Evolutionary conservation across 1,284 basidiomycete species (phyloP), one percentile per base, ranked within the genome.

Genomic region (Cutaneotrichosporon cutaneum): DNA sequence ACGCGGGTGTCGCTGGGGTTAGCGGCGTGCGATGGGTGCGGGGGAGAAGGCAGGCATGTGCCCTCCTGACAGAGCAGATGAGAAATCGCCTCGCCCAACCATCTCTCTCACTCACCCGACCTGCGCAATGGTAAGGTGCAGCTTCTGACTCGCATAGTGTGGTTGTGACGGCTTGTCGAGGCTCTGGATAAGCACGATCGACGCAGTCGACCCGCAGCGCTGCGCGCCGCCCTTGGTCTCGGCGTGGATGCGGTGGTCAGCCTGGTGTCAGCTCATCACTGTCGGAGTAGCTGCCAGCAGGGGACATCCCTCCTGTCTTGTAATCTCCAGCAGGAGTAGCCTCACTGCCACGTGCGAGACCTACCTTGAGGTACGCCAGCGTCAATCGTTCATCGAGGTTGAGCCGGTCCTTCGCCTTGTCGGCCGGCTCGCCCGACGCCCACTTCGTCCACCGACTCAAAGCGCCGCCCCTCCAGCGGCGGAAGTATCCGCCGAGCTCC

Each of bases 61-160:
- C n/a, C n/a, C n/a, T n/a, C n/a, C n/a, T n/a, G n/a, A n/a, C n/a
- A n/a, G n/a, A n/a, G n/a, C n/a, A n/a, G n/a, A n/a, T n/a, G n/a
- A n/a, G n/a, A n/a, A n/a, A n/a, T n/a, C n/a, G n/a, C n/a, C n/a
- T n/a, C n/a, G n/a, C 32, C 13, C 36, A 39, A 39, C 13, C 18
- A 16, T 16, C 13, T 39, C 14, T n/a, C n/a, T n/a, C 14, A 48
- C 85, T 69, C 68, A 92, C 92, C 94, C 94, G 68, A 89, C 89
- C 77, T 99, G 95, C 7, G 91, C 92, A n/a, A 96, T 86, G 0
- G 92, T 94, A 56, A 94, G 78, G 8, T 86, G 85, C 24, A 94
- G 72, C 65, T 80, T 83, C 61, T 87, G 72, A 1, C 92, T 85
- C 11, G 87, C 82, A 75, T 90, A 94, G 80, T 93, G 94, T 0